These are phyloP conservation scores for Phaeosphaeriaceae sp. DNA, from an alignment of 2,329 filamentous ascomycete species.

Conservation along the genomic window DNA sequence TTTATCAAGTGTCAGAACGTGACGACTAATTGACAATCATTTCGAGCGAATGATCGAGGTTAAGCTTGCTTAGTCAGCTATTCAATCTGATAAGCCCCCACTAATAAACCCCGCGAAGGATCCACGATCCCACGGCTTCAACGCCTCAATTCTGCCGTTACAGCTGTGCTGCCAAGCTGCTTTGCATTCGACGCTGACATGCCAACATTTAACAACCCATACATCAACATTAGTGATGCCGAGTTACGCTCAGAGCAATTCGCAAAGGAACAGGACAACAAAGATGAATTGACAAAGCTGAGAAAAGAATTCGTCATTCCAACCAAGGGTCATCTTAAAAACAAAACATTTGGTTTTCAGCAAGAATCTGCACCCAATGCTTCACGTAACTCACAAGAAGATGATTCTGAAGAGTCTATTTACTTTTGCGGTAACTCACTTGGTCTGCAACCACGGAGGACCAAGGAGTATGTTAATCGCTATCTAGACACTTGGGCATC, in stretches of 20 bases:
- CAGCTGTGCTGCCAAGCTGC: background rate
- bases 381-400: conserved; percentile 27
- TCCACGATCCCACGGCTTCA: background rate
- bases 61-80: no score
- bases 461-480: conserved; percentile 68
- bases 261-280: conserved; percentile 42
- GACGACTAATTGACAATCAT: no score
- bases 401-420: conserved; percentile 58
- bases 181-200: conserved; percentile 21
- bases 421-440: conserved; percentile 93
- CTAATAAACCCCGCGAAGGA: no score
- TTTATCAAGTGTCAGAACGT: no score
- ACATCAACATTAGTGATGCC: conserved; percentile 20
- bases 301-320: conserved; percentile 79
- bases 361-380: background rate
- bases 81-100: no score
- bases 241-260: conserved; percentile 40
- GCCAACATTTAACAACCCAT: conserved; percentile 33
- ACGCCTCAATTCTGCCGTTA: background rate
- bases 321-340: conserved; percentile 72
- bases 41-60: no score
- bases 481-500: conserved; percentile 85
- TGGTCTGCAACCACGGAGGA: conserved; percentile 77
- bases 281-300: conserved; percentile 48
- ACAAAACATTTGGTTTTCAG: conserved; percentile 56